These are phyloP conservation scores for Hemisphaericaspora xylofermentans DNA, from an alignment of 1,139 yeast species.

Conservation along the genomic window DNA sequence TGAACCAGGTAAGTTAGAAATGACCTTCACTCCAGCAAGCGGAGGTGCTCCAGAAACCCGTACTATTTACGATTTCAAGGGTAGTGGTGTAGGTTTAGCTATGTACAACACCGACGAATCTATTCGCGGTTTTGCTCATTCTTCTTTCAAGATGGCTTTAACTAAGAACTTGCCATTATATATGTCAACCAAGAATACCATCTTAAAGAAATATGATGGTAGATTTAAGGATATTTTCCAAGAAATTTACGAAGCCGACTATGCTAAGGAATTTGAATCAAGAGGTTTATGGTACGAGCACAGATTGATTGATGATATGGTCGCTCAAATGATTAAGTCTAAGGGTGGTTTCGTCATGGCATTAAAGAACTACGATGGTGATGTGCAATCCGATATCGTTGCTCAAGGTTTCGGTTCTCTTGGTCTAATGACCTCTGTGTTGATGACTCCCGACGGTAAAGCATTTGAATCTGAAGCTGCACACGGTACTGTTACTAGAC, in stretches of 20 bases:
- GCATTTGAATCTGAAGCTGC: constrained; percentile 85
- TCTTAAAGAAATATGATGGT: constrained; percentile 79
- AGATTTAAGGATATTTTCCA: constrained; percentile 79
- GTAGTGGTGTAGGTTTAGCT: constrained; percentile 73
- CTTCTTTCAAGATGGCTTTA: constrained; percentile 74
- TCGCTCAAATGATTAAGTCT: constrained; percentile 83
- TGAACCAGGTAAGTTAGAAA: constrained; percentile 65
- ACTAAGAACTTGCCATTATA: constrained; percentile 64
- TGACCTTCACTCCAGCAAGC: constrained; percentile 61
- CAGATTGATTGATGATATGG: constrained; percentile 84
- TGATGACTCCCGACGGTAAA: constrained; percentile 85
- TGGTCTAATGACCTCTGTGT: constrained; percentile 81
- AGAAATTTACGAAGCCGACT: constrained; percentile 57
- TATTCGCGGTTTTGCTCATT: constrained; percentile 74
- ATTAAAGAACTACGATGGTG: constrained; percentile 83
- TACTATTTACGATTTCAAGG: constrained; percentile 60
- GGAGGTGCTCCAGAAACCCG: constrained; percentile 53
- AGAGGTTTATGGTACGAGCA: constrained; percentile 78
- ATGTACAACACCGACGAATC: constrained; percentile 85
- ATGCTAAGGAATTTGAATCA: constrained; percentile 58
- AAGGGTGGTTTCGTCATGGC: constrained; percentile 85
- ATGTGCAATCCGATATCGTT: constrained; percentile 80
- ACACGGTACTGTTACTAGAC: constrained; percentile 86
- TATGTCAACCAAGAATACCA: constrained; percentile 77
- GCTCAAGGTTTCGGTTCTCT: constrained; percentile 87